These are phyloP conservation scores for Acanthamoeba pearcei DNA, from an alignment of 208 protist species.

Conservation along the genomic window DNA sequence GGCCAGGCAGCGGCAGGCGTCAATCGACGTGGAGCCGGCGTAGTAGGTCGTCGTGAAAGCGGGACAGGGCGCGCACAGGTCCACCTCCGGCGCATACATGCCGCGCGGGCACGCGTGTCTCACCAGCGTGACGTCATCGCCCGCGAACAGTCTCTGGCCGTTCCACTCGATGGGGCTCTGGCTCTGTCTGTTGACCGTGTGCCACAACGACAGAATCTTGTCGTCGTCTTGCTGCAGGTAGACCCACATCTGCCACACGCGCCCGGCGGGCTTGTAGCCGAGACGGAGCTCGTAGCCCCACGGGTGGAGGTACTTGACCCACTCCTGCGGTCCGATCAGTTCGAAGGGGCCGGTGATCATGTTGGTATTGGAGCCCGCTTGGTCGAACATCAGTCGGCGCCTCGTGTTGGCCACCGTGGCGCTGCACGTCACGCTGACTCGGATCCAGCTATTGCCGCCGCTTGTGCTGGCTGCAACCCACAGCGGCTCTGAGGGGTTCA, in stretches of 20 bases:
- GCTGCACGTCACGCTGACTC: neutral
- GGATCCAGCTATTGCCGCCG: neutral
- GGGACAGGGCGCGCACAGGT: neutral
- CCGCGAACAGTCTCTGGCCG: neutral
- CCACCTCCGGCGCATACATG: neutral
- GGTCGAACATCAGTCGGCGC: neutral
- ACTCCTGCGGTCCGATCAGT: neutral
- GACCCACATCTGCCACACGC: neutral
- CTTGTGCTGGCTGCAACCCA: neutral
- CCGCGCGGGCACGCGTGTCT: neutral
- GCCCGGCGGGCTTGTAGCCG: neutral
- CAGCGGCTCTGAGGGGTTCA: neutral
- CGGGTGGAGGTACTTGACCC: neutral
- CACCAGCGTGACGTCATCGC: neutral
- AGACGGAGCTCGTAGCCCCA: neutral
- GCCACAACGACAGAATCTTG: neutral
- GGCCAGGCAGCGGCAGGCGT: neutral
- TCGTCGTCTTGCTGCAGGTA: neutral
- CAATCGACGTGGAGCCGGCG: neutral
- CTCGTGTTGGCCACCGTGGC: neutral
- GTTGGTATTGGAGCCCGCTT: slow-evolving; percentile 76
- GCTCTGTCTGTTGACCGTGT: neutral
- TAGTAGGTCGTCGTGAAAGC: neutral
- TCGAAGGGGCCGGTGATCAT: neutral
- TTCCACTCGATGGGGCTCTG: neutral